These are phyloP conservation scores for Withania somnifera DNA, from an alignment of 305 asterid genomes.

Conservation along the genomic window DNA sequence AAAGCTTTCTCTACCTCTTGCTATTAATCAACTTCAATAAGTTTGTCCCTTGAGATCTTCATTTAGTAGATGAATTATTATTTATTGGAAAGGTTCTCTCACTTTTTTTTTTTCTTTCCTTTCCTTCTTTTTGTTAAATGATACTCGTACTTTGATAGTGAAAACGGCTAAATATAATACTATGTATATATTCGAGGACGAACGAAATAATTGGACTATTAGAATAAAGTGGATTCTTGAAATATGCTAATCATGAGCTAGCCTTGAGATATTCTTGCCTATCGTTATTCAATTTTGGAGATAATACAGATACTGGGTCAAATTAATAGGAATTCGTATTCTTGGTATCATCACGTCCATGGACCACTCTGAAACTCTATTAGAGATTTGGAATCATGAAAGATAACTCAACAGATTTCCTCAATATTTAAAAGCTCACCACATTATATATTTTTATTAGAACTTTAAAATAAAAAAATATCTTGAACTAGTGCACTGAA, in stretches of 20 bases:
- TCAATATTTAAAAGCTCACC: not conserved
- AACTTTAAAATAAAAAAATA: not conserved
- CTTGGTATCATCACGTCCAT: not conserved
- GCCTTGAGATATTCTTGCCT: not conserved
- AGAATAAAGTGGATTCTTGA: not conserved
- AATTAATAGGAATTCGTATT: not conserved
- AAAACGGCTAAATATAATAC: not conserved
- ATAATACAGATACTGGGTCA: not conserved
- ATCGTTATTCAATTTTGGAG: not conserved
- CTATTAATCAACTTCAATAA: not conserved
- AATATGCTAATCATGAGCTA: slow-evolving; percentile 1
- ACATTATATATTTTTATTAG: not conserved
- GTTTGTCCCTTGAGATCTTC: not conserved
- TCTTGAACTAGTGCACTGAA: not conserved
- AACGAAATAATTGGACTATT: not conserved
- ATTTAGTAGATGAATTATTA: no score
- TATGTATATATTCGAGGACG: not conserved
- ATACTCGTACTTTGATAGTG: not conserved
- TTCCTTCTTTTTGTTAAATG: no score
- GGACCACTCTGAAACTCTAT: not conserved
- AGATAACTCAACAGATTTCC: not conserved
- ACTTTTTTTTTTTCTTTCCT: not conserved
- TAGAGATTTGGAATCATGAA: not conserved
- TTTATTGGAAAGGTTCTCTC: not conserved
- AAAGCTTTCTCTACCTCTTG: not conserved